Conservation (phyloP, 768 basidiomycete species). For the Krasilnikovozyma curviuscula region DNA sequence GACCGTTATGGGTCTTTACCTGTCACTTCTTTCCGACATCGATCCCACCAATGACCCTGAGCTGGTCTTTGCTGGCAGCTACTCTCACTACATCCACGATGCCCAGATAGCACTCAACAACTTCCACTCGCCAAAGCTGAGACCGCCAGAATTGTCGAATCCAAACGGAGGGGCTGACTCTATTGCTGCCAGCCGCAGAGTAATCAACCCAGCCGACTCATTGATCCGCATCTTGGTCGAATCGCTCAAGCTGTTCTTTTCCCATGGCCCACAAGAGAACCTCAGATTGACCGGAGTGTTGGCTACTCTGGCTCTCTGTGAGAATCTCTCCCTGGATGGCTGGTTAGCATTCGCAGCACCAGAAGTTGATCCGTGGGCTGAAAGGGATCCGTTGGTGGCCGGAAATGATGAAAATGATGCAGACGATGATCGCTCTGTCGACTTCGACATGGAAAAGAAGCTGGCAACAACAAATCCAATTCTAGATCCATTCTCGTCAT, state of each 20-base stretch:
- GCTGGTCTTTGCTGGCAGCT: conserved; percentile 12
- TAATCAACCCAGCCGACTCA: conserved; percentile 50
- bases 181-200: no score
- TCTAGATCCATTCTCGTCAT: conserved; percentile 1
- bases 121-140: conserved; percentile 59
- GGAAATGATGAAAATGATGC: conserved; percentile 29
- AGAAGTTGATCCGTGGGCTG: neutral
- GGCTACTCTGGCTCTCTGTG: conserved; percentile 62
- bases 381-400: neutral
- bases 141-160: conserved; percentile 23
- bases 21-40: conserved; percentile 16
- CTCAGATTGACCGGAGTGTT: conserved; percentile 69
- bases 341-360: conserved; percentile 52
- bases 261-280: conserved; percentile 68
- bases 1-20: conserved; percentile 21
- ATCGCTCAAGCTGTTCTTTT: conserved; percentile 56
- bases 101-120: conserved; percentile 54
- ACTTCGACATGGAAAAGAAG: conserved; percentile 50
- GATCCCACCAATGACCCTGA: neutral
- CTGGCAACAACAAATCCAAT: neutral
- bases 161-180: conserved; percentile 1
- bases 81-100: conserved; percentile 32
- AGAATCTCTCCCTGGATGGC: conserved; percentile 64
- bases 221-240: conserved; percentile 52
- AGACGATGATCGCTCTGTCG: conserved; percentile 63